Evolutionary conservation across 192 early-diverging fungal genomes (phyloP), one percentile per base, ranked within the genome.

Genomic region (Podochytrium sp.): DNA sequence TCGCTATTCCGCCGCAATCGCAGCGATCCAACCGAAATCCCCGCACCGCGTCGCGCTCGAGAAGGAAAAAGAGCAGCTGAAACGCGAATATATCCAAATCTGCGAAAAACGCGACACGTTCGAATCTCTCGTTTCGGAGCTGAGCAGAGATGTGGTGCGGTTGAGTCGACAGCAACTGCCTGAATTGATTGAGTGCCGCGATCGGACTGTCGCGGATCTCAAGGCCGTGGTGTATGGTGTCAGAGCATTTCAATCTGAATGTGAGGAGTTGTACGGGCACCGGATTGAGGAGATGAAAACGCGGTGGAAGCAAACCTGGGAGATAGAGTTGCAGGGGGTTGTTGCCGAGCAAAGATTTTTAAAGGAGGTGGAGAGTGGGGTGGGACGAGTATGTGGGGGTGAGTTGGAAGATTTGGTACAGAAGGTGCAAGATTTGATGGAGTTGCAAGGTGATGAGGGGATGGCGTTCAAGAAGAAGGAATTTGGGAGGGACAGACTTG

Each of bases 261-360:
- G 50, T 34, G 27, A 29, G 53, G 27, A 55, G 18, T 5, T n/a
- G n/a, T n/a, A 34, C 18, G 73, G 88, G 1, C 58, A 79, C 25
- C 87, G 85, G 49, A 91, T 95, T 43, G 77, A 81, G 51, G 83
- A 87, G 0, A 81, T 89, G 14, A 83, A 90, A 42, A 82, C 89
- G n/a, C 83, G 84, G 4, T 93, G 92, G 92, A 93, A 92, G 61
- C 89, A 88, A 78, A 91, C 87, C 1, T 95, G 93, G 93, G 92
- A 93, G 72, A 87, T 89, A 7, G 93, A 95, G 75, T 75, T 95
- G 49, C 91, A 95, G 64, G 90, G 83, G 34, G 91, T 95, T 60
- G 80, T 95, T 27, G 87, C 89, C 61, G 93, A 95, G 65, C 92
- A 95, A 73, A 79, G 86, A 71, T 90, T 91, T 53, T 81, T 92